Conservation (phyloP, 1,284 basidiomycete species). For the Sporisorium reilianum region DNA sequence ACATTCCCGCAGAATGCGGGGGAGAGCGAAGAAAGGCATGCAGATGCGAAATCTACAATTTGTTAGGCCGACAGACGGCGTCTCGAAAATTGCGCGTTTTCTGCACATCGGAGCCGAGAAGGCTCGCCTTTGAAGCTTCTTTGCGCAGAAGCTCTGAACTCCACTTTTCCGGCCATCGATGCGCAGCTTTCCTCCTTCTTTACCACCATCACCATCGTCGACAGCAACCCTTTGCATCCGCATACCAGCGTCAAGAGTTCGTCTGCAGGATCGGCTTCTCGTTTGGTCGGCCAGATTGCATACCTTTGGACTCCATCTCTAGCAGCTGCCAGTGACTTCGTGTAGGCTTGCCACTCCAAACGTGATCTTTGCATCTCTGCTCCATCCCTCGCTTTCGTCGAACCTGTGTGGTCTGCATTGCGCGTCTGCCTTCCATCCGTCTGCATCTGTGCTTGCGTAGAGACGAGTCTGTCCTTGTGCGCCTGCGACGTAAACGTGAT, state of each 20-base stretch:
- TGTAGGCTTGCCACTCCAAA: constrained; percentile 10
- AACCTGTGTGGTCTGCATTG: constrained; percentile 23
- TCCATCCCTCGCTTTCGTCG: constrained; percentile 1
- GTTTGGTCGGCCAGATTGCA: too few species aligned
- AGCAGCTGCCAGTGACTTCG: constrained; percentile 2
- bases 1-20: constrained; percentile 36
- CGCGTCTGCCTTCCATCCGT: constrained; percentile 5
- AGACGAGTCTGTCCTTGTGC: constrained; percentile 15
- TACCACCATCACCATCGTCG: constrained; percentile 10
- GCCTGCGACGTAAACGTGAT: background rate
- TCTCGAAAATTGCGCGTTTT: background rate
- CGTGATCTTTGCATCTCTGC: constrained; percentile 16
- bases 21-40: constrained; percentile 20
- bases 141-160: background rate
- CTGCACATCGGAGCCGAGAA: constrained; percentile 3
- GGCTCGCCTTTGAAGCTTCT: background rate
- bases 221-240: background rate
- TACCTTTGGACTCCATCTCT: background rate
- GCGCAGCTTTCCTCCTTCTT: background rate
- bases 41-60: background rate
- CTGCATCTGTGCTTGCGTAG: constrained; percentile 7
- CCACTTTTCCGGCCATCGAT: background rate
- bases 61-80: background rate
- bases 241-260: background rate
- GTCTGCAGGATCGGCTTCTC: background rate